phyloP scores from a whole-genome alignment of 164 flowering plant species.

The Vitis rotundifolia region DNA sequence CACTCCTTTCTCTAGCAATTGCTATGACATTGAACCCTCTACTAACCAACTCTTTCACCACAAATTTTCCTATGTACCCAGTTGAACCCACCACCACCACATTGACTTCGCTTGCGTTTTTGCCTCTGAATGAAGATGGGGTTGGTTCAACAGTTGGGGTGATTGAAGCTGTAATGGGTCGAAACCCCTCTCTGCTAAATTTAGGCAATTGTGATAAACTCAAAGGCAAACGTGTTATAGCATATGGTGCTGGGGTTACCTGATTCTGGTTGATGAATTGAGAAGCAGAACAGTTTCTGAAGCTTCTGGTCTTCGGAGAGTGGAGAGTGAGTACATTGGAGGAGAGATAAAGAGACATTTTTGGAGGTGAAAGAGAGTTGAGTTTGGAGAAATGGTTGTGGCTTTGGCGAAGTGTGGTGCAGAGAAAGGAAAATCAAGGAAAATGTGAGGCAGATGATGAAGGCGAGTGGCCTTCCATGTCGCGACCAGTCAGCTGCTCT shows the following conservation, averaged over 20 bases:
- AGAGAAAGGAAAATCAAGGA: conserved; percentile 1
- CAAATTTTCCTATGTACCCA: conserved; percentile 93
- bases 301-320: conserved; percentile 26
- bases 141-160: conserved; percentile 30
- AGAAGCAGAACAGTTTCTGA: conserved; percentile 27
- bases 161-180: conserved; percentile 31
- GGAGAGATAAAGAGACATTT: conserved; percentile 39
- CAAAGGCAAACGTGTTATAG: conserved; percentile 16
- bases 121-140: conserved; percentile 53
- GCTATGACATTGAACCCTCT: conserved; percentile 86
- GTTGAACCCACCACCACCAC: conserved; percentile 89
- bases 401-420: background rate
- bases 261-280: conserved; percentile 35
- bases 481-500: background rate
- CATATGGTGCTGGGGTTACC: conserved; percentile 30
- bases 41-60: conserved; percentile 64
- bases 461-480: conserved; percentile 1
- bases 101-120: conserved; percentile 65
- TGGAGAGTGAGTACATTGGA: conserved; percentile 31
- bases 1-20: conserved; percentile 83
- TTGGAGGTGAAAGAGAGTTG: background rate
- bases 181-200: conserved; percentile 23
- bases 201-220: conserved; percentile 23
- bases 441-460: conserved; percentile 5
- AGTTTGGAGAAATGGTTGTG: background rate